Conservation (phyloP, 2,329 filamentous ascomycete genomes). For the Myriosclerotinia duriaeana region DNA sequence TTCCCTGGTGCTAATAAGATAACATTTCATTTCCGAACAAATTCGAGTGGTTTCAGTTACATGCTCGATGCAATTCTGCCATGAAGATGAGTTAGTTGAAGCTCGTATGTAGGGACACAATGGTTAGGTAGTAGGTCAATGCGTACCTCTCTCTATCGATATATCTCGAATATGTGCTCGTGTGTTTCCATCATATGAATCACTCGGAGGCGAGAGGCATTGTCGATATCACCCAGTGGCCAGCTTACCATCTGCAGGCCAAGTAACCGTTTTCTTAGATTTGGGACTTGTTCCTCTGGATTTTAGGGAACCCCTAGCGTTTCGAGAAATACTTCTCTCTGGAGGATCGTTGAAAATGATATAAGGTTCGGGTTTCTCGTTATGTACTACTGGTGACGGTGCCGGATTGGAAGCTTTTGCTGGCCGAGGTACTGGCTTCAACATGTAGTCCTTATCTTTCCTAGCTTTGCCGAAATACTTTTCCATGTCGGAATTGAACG, state of each 20-base stretch:
- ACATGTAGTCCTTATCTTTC: conserved; percentile 26
- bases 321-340: fast-evolving
- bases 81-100: not conserved
- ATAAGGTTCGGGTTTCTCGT: not conserved
- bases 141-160: not conserved
- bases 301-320: not conserved
- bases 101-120: not conserved
- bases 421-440: conserved; percentile 22
- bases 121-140: not conserved
- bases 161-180: not conserved
- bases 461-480: conserved; percentile 2
- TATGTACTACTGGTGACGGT: not conserved
- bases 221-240: too few species aligned
- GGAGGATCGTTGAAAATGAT: not conserved
- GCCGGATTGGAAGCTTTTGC: not conserved
- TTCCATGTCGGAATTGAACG: conserved; percentile 20
- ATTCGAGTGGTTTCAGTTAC: too few species aligned
- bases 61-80: not conserved
- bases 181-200: not conserved
- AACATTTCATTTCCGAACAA: too few species aligned
- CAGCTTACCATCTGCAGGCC: not conserved
- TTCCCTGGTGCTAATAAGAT: too few species aligned
- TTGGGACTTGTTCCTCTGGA: not conserved
- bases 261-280: not conserved
- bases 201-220: not conserved